These are phyloP conservation scores for Leptographium radiaticola DNA, from an alignment of 2,329 filamentous ascomycete species.

Conservation along the genomic window DNA sequence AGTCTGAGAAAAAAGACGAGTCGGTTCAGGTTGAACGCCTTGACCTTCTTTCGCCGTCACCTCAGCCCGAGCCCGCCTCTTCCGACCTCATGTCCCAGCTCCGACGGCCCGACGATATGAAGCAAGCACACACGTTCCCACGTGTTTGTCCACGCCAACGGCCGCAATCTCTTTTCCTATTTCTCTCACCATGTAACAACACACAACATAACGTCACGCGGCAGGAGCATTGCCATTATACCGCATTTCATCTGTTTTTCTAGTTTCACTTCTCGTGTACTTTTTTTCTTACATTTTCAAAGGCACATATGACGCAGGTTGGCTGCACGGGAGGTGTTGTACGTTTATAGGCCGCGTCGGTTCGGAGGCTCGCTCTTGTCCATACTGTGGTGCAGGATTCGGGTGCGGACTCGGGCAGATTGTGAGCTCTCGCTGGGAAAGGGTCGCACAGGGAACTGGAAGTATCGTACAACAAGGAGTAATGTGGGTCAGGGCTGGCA, in stretches of 20 bases:
- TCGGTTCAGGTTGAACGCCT: slow-evolving; percentile 49
- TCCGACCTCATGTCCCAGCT: slow-evolving; percentile 18
- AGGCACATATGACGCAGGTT: background rate
- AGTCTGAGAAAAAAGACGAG: slow-evolving; percentile 49
- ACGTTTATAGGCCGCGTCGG: background rate
- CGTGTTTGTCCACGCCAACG: slow-evolving; percentile 3
- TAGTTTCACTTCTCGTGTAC: background rate
- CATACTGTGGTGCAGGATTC: background rate
- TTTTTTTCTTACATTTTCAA: background rate
- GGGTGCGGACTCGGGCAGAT: background rate
- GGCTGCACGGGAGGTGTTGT: background rate
- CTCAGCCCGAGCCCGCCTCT: slow-evolving; percentile 27
- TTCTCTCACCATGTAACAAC: background rate
- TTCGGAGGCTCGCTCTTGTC: background rate
- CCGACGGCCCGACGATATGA: slow-evolving; percentile 4
- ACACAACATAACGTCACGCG: background rate
- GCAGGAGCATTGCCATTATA: background rate
- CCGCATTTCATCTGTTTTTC: background rate
- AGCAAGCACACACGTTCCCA: background rate
- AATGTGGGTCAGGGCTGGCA: background rate
- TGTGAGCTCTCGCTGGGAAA: background rate
- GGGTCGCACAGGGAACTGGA: background rate
- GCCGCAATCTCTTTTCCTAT: background rate
- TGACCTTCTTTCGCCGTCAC: slow-evolving; percentile 42
- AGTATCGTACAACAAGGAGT: background rate